These are phyloP conservation scores for Quercus dentata DNA, from an alignment of 306 rosid species.

Conservation along the genomic window DNA sequence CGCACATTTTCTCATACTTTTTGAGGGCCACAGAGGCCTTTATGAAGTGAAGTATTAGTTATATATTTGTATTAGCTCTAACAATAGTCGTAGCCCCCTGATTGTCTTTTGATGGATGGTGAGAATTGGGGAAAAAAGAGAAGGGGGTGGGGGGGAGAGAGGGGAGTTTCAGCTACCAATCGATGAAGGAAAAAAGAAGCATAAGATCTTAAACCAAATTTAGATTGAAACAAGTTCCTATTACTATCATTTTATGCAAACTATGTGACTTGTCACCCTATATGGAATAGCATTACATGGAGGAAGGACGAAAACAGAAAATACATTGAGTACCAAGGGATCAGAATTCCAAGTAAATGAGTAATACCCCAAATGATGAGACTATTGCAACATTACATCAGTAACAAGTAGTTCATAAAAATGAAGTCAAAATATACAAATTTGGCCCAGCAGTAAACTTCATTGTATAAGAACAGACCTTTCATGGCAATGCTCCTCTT, in stretches of 20 bases:
- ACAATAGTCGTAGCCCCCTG: too few relatives aligned
- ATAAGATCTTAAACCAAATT: not conserved
- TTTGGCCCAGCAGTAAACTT: constrained; percentile 1
- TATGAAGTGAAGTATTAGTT: too few relatives aligned
- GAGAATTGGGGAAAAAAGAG: not conserved
- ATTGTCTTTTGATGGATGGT: not conserved
- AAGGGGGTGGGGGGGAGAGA: not conserved
- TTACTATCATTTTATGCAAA: not conserved
- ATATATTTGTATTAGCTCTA: too few relatives aligned
- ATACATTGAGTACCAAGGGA: not conserved
- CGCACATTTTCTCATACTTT: too few relatives aligned
- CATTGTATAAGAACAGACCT: constrained; percentile 36
- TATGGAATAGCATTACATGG: not conserved
- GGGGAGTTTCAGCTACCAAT: not conserved
- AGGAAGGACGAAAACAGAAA: not conserved
- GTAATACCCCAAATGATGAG: not conserved
- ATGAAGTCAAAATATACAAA: not conserved
- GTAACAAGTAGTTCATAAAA: not conserved
- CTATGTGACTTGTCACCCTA: not conserved
- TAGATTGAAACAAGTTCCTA: not conserved
- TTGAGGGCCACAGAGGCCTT: too few relatives aligned
- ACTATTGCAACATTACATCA: not conserved
- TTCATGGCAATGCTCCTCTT: constrained; percentile 88
- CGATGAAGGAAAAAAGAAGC: not conserved
- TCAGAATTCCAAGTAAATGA: not conserved